Conservation (phyloP, 2,329 filamentous ascomycete genomes). For the Phaeosphaeria sp. region DNA sequence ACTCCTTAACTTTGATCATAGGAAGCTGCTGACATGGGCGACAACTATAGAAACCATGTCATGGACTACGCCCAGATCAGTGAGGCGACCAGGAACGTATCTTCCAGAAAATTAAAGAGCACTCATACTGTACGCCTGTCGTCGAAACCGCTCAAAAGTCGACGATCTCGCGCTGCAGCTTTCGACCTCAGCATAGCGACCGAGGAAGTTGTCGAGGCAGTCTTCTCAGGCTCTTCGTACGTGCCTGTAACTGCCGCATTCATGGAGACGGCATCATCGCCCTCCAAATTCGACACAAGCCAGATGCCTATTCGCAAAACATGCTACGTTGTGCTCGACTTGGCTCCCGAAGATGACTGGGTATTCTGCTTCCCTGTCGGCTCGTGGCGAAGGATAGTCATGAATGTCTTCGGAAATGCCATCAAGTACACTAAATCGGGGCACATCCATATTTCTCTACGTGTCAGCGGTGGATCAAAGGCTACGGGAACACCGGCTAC, state of each 20-base stretch:
- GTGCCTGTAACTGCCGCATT: conserved; percentile 16
- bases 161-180: conserved; percentile 16
- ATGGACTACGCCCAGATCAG: conserved; percentile 41
- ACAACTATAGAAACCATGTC: conserved; percentile 27
- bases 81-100: conserved; percentile 43
- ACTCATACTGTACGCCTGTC: conserved; percentile 34
- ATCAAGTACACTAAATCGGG: conserved; percentile 45
- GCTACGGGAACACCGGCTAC: conserved; percentile 11
- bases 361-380: conserved; percentile 49
- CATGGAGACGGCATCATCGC: conserved; percentile 11
- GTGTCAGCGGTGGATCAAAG: conserved; percentile 9
- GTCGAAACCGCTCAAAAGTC: conserved; percentile 39
- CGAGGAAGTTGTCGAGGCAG: conserved; percentile 33
- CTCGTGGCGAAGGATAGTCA: conserved; percentile 25
- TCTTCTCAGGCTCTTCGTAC: conserved; percentile 44
- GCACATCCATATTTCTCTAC: conserved; percentile 35
- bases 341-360: conserved; percentile 46
- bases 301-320: conserved; percentile 17
- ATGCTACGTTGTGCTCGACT: conserved; percentile 36
- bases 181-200: conserved; percentile 29
- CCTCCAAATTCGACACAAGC: conserved; percentile 4
- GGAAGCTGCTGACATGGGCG: background rate
- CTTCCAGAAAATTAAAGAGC: conserved; percentile 39
- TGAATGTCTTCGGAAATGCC: conserved; percentile 44
- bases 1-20: background rate